A percentile compares a stretch with the other conserved stretches of the same genome.
Conservation (phyloP, 176 grass and related monocot genomes). For the Zea mays region Zm-B73-REFERENCE-NAM-5.0 NC_050098.1:180820001-180820500, state of each 20-base stretch:
- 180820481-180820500: constrained; percentile 26
- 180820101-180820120: constrained; percentile 33
- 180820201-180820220: constrained; percentile 19
- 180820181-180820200: constrained; percentile 34
- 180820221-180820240: background rate
- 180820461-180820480: constrained; percentile 34
- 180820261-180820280: background rate
- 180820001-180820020: constrained; percentile 40
- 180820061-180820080: constrained; percentile 5
- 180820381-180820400: constrained; percentile 21
- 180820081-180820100: constrained; percentile 30
- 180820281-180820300: constrained; percentile 24
- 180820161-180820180: constrained; percentile 32
- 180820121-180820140: constrained; percentile 40
- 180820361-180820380: constrained; percentile 45
- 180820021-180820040: background rate
- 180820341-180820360: constrained; percentile 45
- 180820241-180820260: constrained; percentile 15
- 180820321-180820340: constrained; percentile 15
- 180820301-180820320: constrained; percentile 36
- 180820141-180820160: constrained; percentile 4
- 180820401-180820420: constrained; percentile 41
- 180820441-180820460: constrained; percentile 30
- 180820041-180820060: background rate
- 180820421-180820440: constrained; percentile 44